These are phyloP conservation scores for Penicillium taxi DNA, from an alignment of 495 filamentous ascomycete genomes.

Conservation along the genomic window DNA sequence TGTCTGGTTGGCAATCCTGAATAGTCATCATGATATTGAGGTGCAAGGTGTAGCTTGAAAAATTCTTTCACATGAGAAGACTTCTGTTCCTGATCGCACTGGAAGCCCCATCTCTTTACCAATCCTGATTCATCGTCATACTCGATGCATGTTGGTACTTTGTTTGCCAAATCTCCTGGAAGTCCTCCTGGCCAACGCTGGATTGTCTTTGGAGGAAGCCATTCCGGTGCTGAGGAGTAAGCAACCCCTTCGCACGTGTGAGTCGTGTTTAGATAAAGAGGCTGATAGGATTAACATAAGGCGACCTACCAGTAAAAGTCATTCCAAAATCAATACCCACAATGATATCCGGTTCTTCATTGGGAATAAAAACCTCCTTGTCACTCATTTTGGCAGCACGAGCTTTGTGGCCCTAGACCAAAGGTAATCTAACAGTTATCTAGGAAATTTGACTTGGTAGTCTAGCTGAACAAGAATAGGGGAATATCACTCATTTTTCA, in stretches of 20 bases:
- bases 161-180: conserved; percentile 46
- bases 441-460: not conserved
- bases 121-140: conserved; percentile 36
- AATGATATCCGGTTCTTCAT: conserved; percentile 41
- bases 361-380: conserved; percentile 14
- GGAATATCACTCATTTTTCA: not conserved
- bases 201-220: conserved; percentile 45
- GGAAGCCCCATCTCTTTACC: conserved; percentile 49
- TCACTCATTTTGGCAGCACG: conserved; percentile 11
- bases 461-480: no score
- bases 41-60: conserved; percentile 56
- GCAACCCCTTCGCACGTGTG: no score
- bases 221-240: conserved; percentile 38
- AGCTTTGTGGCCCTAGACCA: not conserved
- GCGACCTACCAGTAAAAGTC: conserved; percentile 47
- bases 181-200: conserved; percentile 54
- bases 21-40: conserved; percentile 30
- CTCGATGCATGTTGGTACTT: conserved; percentile 51
- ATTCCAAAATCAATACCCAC: conserved; percentile 56
- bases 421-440: not conserved
- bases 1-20: conserved; percentile 22
- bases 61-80: conserved; percentile 39
- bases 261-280: conserved; percentile 1
- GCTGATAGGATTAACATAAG: not conserved
- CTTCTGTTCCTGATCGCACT: conserved; percentile 41